A percentile compares a stretch with the other conserved stretches of the same genome.
These are phyloP conservation scores for Sclerotinia minor DNA, from an alignment of 2,329 filamentous ascomycete genomes.

Conservation along the genomic window DNA sequence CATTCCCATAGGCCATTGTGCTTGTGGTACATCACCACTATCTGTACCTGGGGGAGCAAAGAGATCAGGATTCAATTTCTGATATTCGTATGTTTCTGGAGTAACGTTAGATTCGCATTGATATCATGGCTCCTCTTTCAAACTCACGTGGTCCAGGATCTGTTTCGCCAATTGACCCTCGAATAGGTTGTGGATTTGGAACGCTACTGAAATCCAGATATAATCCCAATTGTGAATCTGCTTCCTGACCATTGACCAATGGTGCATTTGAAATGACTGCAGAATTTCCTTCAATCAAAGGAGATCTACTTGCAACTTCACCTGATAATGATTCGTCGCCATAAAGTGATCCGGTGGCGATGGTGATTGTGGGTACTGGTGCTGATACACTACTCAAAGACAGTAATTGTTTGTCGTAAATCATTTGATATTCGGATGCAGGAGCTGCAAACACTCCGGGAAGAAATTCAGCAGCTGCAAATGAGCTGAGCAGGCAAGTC, in stretches of 20 bases:
- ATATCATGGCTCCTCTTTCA: background rate
- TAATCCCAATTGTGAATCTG: conserved; percentile 51
- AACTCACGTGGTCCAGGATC: conserved; percentile 50
- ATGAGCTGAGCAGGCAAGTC: conserved; percentile 13
- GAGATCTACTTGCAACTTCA: conserved; percentile 45
- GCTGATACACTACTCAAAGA: conserved; percentile 46
- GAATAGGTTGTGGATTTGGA: conserved; percentile 55
- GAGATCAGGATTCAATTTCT: conserved; percentile 56
- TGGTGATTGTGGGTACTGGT: conserved; percentile 45
- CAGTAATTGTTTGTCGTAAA: conserved; percentile 48
- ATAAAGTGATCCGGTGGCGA: conserved; percentile 46
- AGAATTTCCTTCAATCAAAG: conserved; percentile 44
- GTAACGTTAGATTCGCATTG: background rate
- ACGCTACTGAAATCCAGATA: conserved; percentile 55
- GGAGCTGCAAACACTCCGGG: conserved; percentile 24
- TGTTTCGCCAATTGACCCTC: conserved; percentile 50
- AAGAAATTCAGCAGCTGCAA: conserved; percentile 27
- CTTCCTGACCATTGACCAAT: conserved; percentile 53
- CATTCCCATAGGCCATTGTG: conserved; percentile 57
- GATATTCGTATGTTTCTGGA: conserved; percentile 48
- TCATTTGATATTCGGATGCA: conserved; percentile 39
- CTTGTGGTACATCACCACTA: conserved; percentile 48
- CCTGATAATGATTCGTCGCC: conserved; percentile 46
- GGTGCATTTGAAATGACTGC: conserved; percentile 45
- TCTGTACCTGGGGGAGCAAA: conserved; percentile 57